Base-by-base conservation (phyloP, 1,284 basidiomycete species). In the Apiotrichum gracile region DNA sequence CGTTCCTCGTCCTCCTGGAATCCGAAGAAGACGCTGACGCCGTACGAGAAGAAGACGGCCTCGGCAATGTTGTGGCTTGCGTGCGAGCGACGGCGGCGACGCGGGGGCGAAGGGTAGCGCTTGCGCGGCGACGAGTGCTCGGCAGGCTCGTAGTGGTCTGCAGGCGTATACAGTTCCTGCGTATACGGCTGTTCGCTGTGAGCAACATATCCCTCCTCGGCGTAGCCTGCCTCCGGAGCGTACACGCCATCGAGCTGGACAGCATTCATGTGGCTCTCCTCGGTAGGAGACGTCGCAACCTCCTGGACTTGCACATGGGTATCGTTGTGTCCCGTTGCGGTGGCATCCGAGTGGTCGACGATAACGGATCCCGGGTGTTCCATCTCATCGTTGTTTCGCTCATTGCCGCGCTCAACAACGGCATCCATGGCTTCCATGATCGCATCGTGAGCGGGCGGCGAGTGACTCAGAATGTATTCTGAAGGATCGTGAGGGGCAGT, bases 21-120 rank as follows among this genome's bases (percentile, higher is more conserved):
- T 0, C 91, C 91, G 69, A 90, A 91, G 73, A 93, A 93, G 1
- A 93, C 89, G 0, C 83, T 84, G 3, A 93, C 91, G 21, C 88
- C 77, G 58, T 78, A 79, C 21, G 85, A 83, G 64, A 92, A 92
- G 73, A 92, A 91, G 6, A 93, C 81, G 0, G 83, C 87, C 68
- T 94, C 91, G 0, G 84, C 90, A n/a, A 89, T 77, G 8, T 61
- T 61, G 19, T 54, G 47, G n/a, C 31, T 39, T 27, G 41, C 26
- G 19, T 25, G 29, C 35, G 41, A 26, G 21, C 34, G 42, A 26
- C 49, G 49, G 17, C 58, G 58, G n/a, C 51, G 48, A 5, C 47
- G 39, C n/a, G 54, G 54, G 4, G 54, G 54, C 13, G 51, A 49
- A 3, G 48, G 51, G 10, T 42, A 49, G 12, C 51, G 27, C 26